These are phyloP conservation scores for Tolypocladium inflatum DNA, from an alignment of 2,329 filamentous ascomycete genomes.

Conservation along the genomic window DNA sequence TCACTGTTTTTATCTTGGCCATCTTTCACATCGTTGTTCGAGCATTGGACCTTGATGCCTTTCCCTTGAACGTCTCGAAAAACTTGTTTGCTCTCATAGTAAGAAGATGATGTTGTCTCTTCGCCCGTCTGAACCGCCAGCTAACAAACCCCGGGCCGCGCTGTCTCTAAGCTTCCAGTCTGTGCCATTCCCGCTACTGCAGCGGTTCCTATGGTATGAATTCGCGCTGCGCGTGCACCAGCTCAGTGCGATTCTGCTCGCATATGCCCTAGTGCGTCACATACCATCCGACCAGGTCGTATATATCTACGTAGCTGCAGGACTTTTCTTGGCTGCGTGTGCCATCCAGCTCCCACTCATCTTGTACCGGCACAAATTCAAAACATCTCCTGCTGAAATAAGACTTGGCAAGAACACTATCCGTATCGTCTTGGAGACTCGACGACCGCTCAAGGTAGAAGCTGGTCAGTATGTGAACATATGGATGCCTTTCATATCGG, in stretches of 20 bases:
- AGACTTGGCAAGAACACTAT: background rate
- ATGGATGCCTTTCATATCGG: background rate
- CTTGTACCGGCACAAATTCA: background rate
- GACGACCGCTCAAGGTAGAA: background rate
- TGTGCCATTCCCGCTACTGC: background rate
- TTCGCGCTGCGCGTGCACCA: background rate
- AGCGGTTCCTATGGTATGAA: background rate
- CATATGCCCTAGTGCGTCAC: background rate
- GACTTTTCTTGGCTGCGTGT: background rate
- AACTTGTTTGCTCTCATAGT: too few relatives aligned
- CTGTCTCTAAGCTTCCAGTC: background rate
- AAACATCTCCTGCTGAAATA: background rate
- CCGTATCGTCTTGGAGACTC: background rate
- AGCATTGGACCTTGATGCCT: too few relatives aligned
- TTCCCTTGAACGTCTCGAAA: too few relatives aligned
- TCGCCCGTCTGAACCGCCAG: too few relatives aligned
- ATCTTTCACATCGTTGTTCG: too few relatives aligned
- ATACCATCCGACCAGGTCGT: background rate
- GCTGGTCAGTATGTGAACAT: background rate
- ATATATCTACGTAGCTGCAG: background rate
- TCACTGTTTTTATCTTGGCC: background rate
- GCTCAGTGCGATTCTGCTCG: background rate
- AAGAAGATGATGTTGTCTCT: too few relatives aligned
- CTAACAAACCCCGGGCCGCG: background rate
- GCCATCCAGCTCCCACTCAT: background rate